A percentile compares a stretch with the other conserved stretches of the same genome.
phyloP scores from a whole-genome alignment of 805 yeast genomes.

The Candida sithepensis region DNA sequence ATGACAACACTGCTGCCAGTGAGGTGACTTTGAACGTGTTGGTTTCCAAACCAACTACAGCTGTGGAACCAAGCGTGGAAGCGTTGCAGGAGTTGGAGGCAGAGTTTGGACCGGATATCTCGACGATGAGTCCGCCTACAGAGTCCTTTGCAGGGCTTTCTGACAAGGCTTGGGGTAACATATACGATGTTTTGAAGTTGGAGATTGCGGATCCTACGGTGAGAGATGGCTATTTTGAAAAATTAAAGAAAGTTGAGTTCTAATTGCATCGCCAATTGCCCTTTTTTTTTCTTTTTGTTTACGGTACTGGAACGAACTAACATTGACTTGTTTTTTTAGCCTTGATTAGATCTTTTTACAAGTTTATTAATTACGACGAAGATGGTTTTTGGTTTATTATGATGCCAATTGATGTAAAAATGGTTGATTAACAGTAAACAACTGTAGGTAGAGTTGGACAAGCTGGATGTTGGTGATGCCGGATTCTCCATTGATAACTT shows the following conservation, averaged over 20 bases:
- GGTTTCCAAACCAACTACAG: conserved; percentile 20
- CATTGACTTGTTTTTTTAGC: too few relatives aligned
- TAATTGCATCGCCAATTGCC: too few relatives aligned
- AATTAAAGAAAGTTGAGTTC: conserved; percentile 15
- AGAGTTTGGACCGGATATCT: not conserved
- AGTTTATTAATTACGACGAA: too few relatives aligned
- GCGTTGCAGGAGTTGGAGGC: conserved; percentile 1
- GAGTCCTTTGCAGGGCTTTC: not conserved
- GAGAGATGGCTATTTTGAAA: conserved; percentile 13
- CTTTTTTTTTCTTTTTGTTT: too few relatives aligned
- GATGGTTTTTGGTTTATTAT: too few relatives aligned
- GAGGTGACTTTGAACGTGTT: conserved; percentile 33
- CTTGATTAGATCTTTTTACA: too few relatives aligned
- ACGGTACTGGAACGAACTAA: too few relatives aligned
- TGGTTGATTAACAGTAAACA: too few relatives aligned
- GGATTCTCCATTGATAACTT: too few relatives aligned
- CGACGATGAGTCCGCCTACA: not conserved
- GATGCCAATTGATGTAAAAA: too few relatives aligned
- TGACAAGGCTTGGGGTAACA: conserved; percentile 34
- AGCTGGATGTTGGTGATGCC: too few relatives aligned
- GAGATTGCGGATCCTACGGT: conserved; percentile 26
- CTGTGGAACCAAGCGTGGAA: not conserved
- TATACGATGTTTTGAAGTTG: conserved; percentile 28
- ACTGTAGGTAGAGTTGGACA: too few relatives aligned
- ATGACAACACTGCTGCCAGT: conserved; percentile 17